Evolutionary conservation across 805 yeast genomes (phyloP).

Genomic region (Metschnikowia baotianmanensis): DNA sequence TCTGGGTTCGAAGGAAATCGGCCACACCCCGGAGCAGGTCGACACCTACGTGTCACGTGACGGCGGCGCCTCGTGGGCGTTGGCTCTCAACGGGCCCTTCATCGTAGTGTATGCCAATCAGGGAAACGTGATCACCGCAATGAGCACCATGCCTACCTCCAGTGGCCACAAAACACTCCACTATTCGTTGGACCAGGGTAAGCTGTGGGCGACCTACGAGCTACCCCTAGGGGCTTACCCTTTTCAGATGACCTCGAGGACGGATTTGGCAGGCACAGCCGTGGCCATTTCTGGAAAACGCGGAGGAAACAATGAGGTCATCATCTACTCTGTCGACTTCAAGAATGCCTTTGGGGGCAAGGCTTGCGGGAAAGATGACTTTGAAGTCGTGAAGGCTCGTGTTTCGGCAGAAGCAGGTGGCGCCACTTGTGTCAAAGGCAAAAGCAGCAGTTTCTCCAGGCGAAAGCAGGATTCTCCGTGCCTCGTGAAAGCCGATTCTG

Average conservation of each 20-base stretch:
- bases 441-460: constrained; percentile 57
- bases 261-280: constrained; percentile 42
- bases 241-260: constrained; percentile 42
- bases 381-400: constrained; percentile 64
- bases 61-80: constrained; percentile 73
- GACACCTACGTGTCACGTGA: constrained; percentile 67
- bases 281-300: too few species aligned
- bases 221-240: constrained; percentile 57
- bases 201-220: constrained; percentile 54
- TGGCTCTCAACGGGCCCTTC: constrained; percentile 51
- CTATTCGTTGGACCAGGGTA: constrained; percentile 74
- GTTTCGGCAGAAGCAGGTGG: constrained; percentile 26
- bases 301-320: too few species aligned
- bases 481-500: constrained; percentile 48
- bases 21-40: constrained; percentile 19
- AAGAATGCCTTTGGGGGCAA: constrained; percentile 51
- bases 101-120: constrained; percentile 67
- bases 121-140: constrained; percentile 68
- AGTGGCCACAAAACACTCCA: constrained; percentile 21
- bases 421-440: constrained; percentile 66
- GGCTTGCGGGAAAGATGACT: constrained; percentile 48
- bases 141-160: too few species aligned
- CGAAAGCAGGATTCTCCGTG: constrained; percentile 67
- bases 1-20: constrained; percentile 33
- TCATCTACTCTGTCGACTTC: constrained; percentile 51